These are phyloP conservation scores for Xylaria curta DNA, from an alignment of 495 filamentous ascomycete species.

Conservation along the genomic window DNA sequence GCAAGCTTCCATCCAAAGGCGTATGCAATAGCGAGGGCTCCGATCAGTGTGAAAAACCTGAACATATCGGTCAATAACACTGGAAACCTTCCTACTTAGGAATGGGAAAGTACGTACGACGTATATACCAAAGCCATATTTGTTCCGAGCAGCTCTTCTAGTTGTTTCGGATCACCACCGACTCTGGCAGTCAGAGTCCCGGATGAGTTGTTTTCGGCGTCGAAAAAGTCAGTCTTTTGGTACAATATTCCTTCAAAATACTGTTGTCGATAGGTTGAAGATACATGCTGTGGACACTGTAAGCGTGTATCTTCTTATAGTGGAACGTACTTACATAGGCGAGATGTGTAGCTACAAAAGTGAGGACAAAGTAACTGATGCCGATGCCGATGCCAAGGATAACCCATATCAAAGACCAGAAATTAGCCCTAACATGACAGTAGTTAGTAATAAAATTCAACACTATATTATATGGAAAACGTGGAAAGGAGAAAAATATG, in stretches of 20 bases:
- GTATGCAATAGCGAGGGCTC: slow-evolving; percentile 58
- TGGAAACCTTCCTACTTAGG: neutral
- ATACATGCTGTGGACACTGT: slow-evolving; percentile 40
- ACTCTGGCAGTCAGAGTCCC: slow-evolving; percentile 67
- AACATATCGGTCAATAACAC: slow-evolving; percentile 5
- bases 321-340: slow-evolving; percentile 39
- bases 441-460: neutral
- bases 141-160: slow-evolving; percentile 67
- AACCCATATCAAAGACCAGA: slow-evolving; percentile 59
- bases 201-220: slow-evolving; percentile 64
- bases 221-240: slow-evolving; percentile 69
- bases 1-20: slow-evolving; percentile 66
- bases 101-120: slow-evolving; percentile 33
- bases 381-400: slow-evolving; percentile 50
- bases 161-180: slow-evolving; percentile 62
- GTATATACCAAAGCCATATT: slow-evolving; percentile 62
- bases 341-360: slow-evolving; percentile 41
- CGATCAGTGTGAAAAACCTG: slow-evolving; percentile 54
- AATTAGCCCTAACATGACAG: slow-evolving; percentile 34
- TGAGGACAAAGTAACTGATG: slow-evolving; percentile 47
- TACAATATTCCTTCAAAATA: slow-evolving; percentile 63
- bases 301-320: slow-evolving; percentile 25
- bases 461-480: neutral
- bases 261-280: slow-evolving; percentile 61
- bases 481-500: neutral